Evolutionary conservation across 2,329 filamentous ascomycete genomes (phyloP), one percentile per base, ranked within the genome.

Genomic region (Aplosporella prunicola): DNA sequence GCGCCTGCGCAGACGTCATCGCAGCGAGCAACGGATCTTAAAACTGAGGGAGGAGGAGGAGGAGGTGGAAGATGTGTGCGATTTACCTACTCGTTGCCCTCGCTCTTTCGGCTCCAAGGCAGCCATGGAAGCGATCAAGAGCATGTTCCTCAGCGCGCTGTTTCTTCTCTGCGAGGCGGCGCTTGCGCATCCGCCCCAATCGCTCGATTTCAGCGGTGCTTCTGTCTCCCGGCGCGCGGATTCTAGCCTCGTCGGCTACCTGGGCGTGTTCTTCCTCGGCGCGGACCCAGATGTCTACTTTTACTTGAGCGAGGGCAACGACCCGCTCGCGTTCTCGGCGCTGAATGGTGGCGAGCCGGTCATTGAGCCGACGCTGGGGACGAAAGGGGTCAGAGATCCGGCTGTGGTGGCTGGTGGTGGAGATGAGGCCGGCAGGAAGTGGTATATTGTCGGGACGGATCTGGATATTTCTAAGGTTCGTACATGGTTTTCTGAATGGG

Each of bases 391-490:
- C 2, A 60, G 71, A 8, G 71, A 74, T 35, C 69, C 70, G 1
- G 63, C 63, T 4, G 62, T 74, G 15, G 62, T 74, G 13, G 47
- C 58, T 7, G 67, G 67, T 2, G 66, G 63, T 3, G 68, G 68
- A 3, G 43, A 41, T 2, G 66, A 72, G 20, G 63, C 60, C 0
- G 66, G 64, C 0, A 61, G 58, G 45, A 73, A 72, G 51, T 73
- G 69, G 68, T 74, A 70, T 43, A 71, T 74, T 32, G 60, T 74
- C 32, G 69, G 69, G 2, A 74, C 69, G 0, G 71, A 75, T 45
- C 51, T 75, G 9, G 52, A 75, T 39, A 74, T 74, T 34, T 66
- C 18, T 5, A 39, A 34, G 31, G 37, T 34, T 20, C 4, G n/a
- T 11, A 6, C 11, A 11, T 8, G 46, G 29, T 67, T 27, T 29